Evolutionary conservation across 2,329 filamentous ascomycete species (phyloP).

Genomic region (Diplodia corticola): DNA sequence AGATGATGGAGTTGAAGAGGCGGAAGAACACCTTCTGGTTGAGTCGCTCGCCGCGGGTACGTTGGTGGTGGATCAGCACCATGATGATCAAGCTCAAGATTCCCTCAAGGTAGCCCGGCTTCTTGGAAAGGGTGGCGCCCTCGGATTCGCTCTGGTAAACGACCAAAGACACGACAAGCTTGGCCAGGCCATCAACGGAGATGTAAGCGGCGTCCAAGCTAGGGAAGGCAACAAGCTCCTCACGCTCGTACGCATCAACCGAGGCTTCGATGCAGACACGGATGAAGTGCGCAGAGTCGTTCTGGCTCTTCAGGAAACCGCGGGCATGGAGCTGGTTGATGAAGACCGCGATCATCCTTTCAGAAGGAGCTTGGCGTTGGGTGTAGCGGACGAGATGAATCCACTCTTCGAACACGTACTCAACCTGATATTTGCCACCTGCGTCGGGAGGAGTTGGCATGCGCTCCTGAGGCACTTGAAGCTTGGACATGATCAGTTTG

Average conservation of each 20-base stretch:
- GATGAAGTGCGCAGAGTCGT: conserved; percentile 78
- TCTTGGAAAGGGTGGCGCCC: conserved; percentile 60
- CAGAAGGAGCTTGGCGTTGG: conserved; percentile 68
- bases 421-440: conserved; percentile 76
- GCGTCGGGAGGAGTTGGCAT: conserved; percentile 57
- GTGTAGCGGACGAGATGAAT: conserved; percentile 63
- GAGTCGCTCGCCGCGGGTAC: conserved; percentile 76
- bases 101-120: conserved; percentile 72
- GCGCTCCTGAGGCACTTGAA: conserved; percentile 55
- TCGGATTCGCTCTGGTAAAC: conserved; percentile 64
- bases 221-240: conserved; percentile 59
- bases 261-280: conserved; percentile 79
- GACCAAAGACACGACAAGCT: conserved; percentile 74
- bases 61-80: conserved; percentile 81
- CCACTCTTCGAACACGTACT: conserved; percentile 97
- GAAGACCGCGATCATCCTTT: conserved; percentile 72
- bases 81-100: conserved; percentile 76
- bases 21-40: conserved; percentile 90
- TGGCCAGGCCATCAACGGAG: conserved; percentile 78
- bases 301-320: conserved; percentile 69
- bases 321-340: conserved; percentile 78
- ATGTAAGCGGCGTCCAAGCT: conserved; percentile 62
- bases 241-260: conserved; percentile 74
- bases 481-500: conserved; percentile 68
- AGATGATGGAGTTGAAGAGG: conserved; percentile 79